Evolutionary conservation across 83 land plant genomes (phyloP).

Genomic region (Picea abies): DNA sequence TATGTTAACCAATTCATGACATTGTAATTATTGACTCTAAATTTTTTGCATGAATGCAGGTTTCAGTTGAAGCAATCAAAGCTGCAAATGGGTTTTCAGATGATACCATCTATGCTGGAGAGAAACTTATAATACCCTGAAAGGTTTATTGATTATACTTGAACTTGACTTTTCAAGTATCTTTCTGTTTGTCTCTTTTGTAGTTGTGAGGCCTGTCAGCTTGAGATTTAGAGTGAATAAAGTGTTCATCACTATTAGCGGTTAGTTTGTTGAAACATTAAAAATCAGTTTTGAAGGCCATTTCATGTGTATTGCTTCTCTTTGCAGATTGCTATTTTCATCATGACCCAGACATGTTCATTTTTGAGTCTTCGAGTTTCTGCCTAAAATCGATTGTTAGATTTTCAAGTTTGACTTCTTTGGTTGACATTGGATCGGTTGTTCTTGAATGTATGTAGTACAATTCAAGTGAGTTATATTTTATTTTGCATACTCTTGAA

Average conservation of each 20-base stretch:
- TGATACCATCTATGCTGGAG: slow-evolving; percentile 23
- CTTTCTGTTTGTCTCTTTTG: neutral
- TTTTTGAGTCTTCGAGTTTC: neutral
- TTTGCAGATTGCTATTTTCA: neutral
- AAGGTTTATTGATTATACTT: neutral
- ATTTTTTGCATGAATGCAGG: slow-evolving; percentile 10
- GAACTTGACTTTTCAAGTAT: neutral
- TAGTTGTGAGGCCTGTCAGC: neutral
- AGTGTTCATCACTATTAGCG: neutral
- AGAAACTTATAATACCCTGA: slow-evolving; percentile 11
- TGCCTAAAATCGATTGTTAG: neutral
- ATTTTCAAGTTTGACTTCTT: neutral
- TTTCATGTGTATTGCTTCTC: neutral
- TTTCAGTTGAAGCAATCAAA: slow-evolving; percentile 21
- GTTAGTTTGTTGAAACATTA: neutral
- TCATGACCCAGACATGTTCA: neutral
- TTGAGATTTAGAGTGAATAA: slow-evolving; percentile 8
- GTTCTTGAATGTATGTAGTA: neutral
- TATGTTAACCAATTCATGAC: neutral
- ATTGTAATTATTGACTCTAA: neutral
- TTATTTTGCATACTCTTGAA: neutral
- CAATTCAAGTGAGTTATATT: neutral
- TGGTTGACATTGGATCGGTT: neutral
- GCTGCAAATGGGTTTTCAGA: slow-evolving; percentile 19
- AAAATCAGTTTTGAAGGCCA: neutral